Percentiles rank a stretch among this genome's conserved stretches.
phyloP scores from a whole-genome alignment of 2,329 filamentous ascomycete genomes.

The Trichoderma sp. region DNA sequence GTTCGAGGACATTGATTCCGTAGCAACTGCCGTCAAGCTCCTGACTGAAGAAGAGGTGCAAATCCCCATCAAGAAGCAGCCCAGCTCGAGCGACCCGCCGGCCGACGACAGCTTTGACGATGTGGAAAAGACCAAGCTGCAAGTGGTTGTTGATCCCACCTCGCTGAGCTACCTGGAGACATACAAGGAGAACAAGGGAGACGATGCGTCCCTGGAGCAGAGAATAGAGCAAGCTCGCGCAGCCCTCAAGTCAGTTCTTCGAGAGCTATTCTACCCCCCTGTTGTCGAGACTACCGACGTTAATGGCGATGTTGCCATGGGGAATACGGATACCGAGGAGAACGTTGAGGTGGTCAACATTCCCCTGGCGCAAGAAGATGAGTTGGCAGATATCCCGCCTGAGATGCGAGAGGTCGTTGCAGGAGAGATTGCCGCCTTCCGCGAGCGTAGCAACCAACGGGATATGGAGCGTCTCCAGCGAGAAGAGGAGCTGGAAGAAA shows the following conservation, averaged over 20 bases:
- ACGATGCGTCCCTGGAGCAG: slow-evolving; percentile 62
- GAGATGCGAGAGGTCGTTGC: slow-evolving; percentile 96
- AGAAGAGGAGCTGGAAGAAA: slow-evolving; percentile 89
- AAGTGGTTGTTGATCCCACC: slow-evolving; percentile 76
- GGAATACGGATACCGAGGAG: slow-evolving; percentile 59
- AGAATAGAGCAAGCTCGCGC: slow-evolving; percentile 68
- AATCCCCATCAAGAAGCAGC: slow-evolving; percentile 76
- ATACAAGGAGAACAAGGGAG: slow-evolving; percentile 65
- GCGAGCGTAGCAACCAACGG: slow-evolving; percentile 83
- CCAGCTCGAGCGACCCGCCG: slow-evolving; percentile 44
- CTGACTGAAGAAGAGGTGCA: slow-evolving; percentile 78
- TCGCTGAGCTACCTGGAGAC: slow-evolving; percentile 84
- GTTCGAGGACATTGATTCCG: slow-evolving; percentile 86
- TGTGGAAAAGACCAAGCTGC: slow-evolving; percentile 68
- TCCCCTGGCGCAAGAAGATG: slow-evolving; percentile 82
- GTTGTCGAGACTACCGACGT: slow-evolving; percentile 50
- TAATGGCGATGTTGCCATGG: slow-evolving; percentile 69
- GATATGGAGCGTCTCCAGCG: slow-evolving; percentile 83
- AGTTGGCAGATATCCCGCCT: slow-evolving; percentile 89
- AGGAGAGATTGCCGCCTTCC: slow-evolving; percentile 89
- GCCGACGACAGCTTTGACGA: slow-evolving; percentile 47
- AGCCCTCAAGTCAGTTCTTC: slow-evolving; percentile 65
- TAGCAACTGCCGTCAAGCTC: slow-evolving; percentile 81
- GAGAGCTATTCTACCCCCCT: slow-evolving; percentile 68
- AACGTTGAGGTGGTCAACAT: slow-evolving; percentile 87